Evolutionary conservation across 139 green algal genomes (phyloP).

Genomic region (Volvox reticuliferus): DNA sequence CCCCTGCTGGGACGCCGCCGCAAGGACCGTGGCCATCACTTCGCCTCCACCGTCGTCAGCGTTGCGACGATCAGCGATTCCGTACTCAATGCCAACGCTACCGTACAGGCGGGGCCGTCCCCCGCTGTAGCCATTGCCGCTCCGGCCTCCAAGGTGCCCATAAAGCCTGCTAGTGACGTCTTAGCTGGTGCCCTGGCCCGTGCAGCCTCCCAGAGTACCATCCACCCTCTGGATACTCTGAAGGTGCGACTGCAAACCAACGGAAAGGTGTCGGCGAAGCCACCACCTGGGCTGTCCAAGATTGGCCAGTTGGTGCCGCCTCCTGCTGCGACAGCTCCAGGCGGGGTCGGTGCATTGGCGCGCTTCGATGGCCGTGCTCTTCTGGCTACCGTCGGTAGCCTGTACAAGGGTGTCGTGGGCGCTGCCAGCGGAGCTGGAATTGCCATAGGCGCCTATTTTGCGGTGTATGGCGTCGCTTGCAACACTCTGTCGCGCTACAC

Average conservation of each 20-base stretch:
- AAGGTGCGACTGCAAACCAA: slow-evolving; percentile 87
- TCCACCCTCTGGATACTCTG: slow-evolving; percentile 94
- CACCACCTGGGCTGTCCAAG: slow-evolving; percentile 68
- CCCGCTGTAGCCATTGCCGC: background rate
- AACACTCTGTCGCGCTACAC: slow-evolving; percentile 73
- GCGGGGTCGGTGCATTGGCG: background rate
- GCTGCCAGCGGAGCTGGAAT: slow-evolving; percentile 93
- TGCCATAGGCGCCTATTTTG: slow-evolving; percentile 96
- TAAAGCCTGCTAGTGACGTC: slow-evolving; percentile 83
- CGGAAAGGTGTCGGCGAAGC: background rate
- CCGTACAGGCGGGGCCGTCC: slow-evolving; percentile 20
- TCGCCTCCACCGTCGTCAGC: slow-evolving; percentile 36
- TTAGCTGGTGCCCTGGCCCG: slow-evolving; percentile 88
- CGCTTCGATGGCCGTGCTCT: background rate
- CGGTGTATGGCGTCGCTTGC: slow-evolving; percentile 86
- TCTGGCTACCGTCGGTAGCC: slow-evolving; percentile 57
- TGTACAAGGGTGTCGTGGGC: slow-evolving; percentile 91
- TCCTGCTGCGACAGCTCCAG: background rate
- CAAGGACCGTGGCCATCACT: slow-evolving; percentile 30
- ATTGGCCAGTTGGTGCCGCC: slow-evolving; percentile 77
- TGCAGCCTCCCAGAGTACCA: slow-evolving; percentile 88
- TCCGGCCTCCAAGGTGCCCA: slow-evolving; percentile 40
- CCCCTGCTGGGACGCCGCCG: slow-evolving; percentile 18
- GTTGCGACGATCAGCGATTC: slow-evolving; percentile 16
- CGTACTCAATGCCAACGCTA: background rate